Evolutionary conservation across 1,284 basidiomycete genomes (phyloP).

Genomic region (Sanguinoderma infundibulare): DNA sequence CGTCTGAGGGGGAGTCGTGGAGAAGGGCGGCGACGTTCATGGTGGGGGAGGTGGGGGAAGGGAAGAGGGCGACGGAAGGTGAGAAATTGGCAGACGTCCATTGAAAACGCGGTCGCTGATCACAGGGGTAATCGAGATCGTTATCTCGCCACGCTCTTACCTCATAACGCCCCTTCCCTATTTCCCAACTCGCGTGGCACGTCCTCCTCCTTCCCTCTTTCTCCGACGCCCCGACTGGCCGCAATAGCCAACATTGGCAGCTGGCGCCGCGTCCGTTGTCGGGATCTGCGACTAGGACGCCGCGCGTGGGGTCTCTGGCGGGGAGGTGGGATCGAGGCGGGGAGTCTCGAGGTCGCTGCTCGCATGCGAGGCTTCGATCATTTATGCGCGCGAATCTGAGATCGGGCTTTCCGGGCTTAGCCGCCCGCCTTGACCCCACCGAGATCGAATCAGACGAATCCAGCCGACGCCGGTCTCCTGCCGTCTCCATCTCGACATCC

Average conservation of each 20-base stretch:
- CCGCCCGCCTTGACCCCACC: conserved; percentile 22
- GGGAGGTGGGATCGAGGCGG: conserved; percentile 13
- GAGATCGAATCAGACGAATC: not conserved
- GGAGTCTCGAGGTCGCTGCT: conserved; percentile 12
- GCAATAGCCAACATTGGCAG: not conserved
- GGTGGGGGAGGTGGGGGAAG: conserved; percentile 31
- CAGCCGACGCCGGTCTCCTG: not conserved
- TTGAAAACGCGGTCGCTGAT: conserved; percentile 38
- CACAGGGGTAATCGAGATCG: conserved; percentile 41
- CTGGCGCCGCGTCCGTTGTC: not conserved
- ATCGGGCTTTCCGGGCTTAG: conserved; percentile 24
- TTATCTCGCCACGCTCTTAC: conserved; percentile 35
- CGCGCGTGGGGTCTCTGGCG: not conserved
- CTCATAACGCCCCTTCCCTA: conserved; percentile 27
- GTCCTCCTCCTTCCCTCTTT: not conserved
- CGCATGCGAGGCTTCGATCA: conserved; percentile 26
- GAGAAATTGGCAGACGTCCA: conserved; percentile 32
- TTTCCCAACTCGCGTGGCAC: conserved; percentile 3
- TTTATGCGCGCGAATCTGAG: conserved; percentile 21
- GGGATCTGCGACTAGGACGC: not conserved
- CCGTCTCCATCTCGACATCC: not conserved
- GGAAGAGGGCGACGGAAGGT: conserved; percentile 30
- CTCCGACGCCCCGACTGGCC: too few species aligned
- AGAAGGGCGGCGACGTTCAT: conserved; percentile 78
- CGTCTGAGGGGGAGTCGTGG: conserved; percentile 70